Conservation (phyloP, 305 asterid species). For the Solanum hybrid region DNA sequence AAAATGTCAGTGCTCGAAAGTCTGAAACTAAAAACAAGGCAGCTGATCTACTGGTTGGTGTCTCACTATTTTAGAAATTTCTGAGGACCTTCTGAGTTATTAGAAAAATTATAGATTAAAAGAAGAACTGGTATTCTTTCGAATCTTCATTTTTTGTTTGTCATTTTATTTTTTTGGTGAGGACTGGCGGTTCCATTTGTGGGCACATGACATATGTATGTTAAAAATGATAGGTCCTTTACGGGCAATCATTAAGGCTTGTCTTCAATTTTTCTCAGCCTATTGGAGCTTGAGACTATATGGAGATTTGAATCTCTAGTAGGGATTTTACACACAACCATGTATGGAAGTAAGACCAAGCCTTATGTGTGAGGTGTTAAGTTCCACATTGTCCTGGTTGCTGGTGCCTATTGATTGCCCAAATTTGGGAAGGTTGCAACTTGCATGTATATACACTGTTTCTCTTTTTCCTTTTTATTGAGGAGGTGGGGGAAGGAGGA, state of each 20-base stretch:
- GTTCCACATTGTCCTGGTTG: neutral
- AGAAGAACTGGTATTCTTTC: neutral
- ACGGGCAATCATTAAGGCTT: neutral
- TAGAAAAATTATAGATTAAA: neutral
- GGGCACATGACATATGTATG: neutral
- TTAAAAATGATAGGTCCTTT: neutral
- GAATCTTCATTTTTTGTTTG: neutral
- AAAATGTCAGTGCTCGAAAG: slow-evolving; percentile 32
- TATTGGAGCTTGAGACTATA: neutral
- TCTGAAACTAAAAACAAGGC: slow-evolving; percentile 68
- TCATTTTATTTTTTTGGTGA: neutral
- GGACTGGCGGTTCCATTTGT: neutral
- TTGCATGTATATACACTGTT: neutral
- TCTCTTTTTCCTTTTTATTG: neutral
- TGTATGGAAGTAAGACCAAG: neutral
- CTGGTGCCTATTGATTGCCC: neutral
- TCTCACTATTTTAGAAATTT: neutral
- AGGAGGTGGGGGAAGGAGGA: neutral
- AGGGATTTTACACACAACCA: neutral
- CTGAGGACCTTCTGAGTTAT: neutral
- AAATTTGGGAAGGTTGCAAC: neutral
- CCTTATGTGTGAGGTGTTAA: neutral
- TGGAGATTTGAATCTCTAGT: neutral
- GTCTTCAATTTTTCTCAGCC: neutral
- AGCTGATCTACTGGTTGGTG: slow-evolving; percentile 45